phyloP scores from a whole-genome alignment of 2,329 filamentous ascomycete genomes.

The Didymella pomorum region DNA sequence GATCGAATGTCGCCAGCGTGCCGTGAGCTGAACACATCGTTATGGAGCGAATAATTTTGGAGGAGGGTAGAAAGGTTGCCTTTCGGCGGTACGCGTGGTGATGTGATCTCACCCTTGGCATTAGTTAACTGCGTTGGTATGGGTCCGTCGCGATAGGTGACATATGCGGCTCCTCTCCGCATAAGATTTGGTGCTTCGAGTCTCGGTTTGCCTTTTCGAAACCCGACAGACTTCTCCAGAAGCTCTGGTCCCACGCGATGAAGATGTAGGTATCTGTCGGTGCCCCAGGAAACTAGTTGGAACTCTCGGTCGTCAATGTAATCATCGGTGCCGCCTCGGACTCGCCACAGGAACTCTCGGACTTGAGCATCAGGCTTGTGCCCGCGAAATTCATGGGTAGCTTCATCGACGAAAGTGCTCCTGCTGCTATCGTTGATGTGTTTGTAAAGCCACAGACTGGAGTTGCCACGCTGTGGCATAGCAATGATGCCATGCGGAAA shows the following conservation, averaged over 20 bases:
- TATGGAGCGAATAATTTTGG: slow-evolving; percentile 32
- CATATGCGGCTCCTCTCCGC: slow-evolving; percentile 83
- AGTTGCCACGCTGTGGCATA: slow-evolving; percentile 90
- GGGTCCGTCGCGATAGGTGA: slow-evolving; percentile 74
- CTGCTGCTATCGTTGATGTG: slow-evolving; percentile 57
- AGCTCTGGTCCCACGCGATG: slow-evolving; percentile 74
- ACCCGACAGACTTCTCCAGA: slow-evolving; percentile 72
- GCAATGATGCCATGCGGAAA: slow-evolving; percentile 86
- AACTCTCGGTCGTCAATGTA: slow-evolving; percentile 86
- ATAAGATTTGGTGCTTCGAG: slow-evolving; percentile 74
- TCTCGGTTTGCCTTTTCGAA: slow-evolving; percentile 72
- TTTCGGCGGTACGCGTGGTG: slow-evolving; percentile 30
- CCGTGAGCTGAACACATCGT: slow-evolving; percentile 22
- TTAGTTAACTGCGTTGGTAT: slow-evolving; percentile 28
- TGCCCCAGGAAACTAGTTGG: slow-evolving; percentile 91
- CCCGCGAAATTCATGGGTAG: slow-evolving; percentile 59
- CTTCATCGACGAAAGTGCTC: slow-evolving; percentile 38
- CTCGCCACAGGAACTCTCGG: slow-evolving; percentile 91
- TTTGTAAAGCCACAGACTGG: slow-evolving; percentile 85
- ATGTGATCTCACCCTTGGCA: slow-evolving; percentile 29
- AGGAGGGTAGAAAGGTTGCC: slow-evolving; percentile 41
- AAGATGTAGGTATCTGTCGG: slow-evolving; percentile 81
- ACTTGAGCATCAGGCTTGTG: slow-evolving; percentile 67
- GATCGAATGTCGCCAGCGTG: slow-evolving; percentile 14
- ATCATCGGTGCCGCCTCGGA: slow-evolving; percentile 71